These are phyloP conservation scores for Marasmius oreades DNA, from an alignment of 1,284 basidiomycete species.

Conservation along the genomic window DNA sequence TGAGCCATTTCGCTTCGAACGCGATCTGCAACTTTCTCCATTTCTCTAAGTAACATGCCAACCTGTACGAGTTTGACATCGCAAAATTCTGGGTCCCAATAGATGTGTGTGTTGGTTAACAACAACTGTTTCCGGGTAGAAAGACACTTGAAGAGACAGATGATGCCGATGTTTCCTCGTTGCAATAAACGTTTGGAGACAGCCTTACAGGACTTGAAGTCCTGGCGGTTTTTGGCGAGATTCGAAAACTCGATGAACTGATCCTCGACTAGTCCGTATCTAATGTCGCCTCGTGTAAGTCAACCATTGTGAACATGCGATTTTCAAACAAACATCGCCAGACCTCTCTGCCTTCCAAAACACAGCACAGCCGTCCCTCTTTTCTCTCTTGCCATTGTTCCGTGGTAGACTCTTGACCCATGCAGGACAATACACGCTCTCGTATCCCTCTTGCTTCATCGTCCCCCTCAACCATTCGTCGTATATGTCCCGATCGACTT, in stretches of 20 bases:
- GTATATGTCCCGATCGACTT: neutral
- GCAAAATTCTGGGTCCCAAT: neutral
- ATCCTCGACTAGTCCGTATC: neutral
- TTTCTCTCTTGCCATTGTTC: neutral
- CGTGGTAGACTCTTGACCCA: neutral
- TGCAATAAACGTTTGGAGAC: neutral
- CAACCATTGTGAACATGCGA: neutral
- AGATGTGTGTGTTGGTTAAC: neutral
- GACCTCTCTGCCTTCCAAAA: neutral
- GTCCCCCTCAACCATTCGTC: neutral
- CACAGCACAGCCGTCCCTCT: neutral
- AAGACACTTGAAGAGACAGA: neutral
- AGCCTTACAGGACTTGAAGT: neutral
- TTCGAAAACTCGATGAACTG: neutral
- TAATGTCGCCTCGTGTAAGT: neutral
- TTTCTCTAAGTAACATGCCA: neutral
- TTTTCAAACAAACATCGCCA: neutral
- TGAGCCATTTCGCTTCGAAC: neutral
- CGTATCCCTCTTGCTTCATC: neutral
- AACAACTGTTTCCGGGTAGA: neutral
- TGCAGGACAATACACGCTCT: conserved; percentile 1
- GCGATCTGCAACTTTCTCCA: neutral
- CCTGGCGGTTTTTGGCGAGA: neutral
- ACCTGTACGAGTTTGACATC: conserved; percentile 1
- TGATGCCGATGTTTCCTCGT: neutral